A percentile compares a stretch with the other conserved stretches of the same genome.
phyloP scores from a whole-genome alignment of 805 yeast species.

The Pichia thaimueangensis region DNA sequence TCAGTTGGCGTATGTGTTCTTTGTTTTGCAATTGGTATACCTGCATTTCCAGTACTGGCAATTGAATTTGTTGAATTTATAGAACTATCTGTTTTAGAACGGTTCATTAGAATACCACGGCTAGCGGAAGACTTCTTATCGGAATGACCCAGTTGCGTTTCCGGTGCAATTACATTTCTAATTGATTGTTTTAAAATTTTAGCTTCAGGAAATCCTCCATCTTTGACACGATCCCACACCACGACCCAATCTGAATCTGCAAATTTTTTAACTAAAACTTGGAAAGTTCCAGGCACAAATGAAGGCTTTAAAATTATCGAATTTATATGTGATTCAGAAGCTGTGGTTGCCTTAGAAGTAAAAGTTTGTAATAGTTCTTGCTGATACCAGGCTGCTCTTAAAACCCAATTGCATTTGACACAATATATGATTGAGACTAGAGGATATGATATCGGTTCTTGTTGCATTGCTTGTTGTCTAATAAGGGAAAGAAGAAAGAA shows the following conservation, averaged over 20 bases:
- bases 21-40: not conserved
- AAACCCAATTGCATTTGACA: conserved; percentile 81
- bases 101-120: conserved; percentile 1
- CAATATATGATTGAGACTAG: conserved; percentile 68
- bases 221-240: conserved; percentile 54
- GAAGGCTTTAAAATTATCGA: conserved; percentile 48
- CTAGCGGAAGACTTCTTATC: conserved; percentile 38
- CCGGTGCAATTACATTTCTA: conserved; percentile 53
- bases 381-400: conserved; percentile 80
- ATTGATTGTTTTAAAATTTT: conserved; percentile 67
- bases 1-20: conserved; percentile 4
- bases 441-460: conserved; percentile 37
- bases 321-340: conserved; percentile 34
- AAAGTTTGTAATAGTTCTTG: conserved; percentile 86
- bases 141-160: conserved; percentile 54
- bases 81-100: not conserved
- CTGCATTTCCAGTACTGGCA: not conserved
- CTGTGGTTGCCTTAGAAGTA: conserved; percentile 21
- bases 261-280: conserved; percentile 41
- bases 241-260: conserved; percentile 26
- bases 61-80: not conserved
- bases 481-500: no score
- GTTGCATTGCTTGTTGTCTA: conserved; percentile 5
- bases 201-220: conserved; percentile 84
- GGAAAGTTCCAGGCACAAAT: conserved; percentile 49